These are phyloP conservation scores for Eucalyptus rudis DNA, from an alignment of 345 rosid species.

Conservation along the genomic window DNA sequence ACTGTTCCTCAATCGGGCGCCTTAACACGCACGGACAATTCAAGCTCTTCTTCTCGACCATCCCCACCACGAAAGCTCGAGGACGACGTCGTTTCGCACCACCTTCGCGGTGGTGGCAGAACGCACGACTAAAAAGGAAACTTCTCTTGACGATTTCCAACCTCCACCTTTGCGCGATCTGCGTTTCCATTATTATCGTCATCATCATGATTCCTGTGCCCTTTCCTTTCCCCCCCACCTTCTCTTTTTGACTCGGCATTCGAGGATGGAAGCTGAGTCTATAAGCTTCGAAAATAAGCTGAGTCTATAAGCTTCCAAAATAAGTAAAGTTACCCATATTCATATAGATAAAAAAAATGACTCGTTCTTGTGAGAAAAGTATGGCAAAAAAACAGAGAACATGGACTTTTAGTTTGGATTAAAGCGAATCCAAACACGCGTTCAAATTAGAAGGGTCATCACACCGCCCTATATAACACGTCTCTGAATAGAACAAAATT, in stretches of 20 bases:
- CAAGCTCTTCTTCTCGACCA: neutral
- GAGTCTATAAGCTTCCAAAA: neutral
- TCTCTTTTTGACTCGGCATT: neutral
- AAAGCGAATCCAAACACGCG: neutral
- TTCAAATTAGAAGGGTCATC: neutral
- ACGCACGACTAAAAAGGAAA: neutral
- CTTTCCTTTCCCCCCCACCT: neutral
- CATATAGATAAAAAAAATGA: neutral
- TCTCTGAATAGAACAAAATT: neutral
- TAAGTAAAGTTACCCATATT: neutral
- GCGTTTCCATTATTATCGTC: neutral
- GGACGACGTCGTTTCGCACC: neutral
- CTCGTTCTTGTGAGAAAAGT: neutral
- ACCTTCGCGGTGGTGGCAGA: rapidly evolving
- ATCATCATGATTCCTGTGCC: neutral
- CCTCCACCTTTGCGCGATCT: neutral
- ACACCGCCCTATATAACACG: too few relatives aligned
- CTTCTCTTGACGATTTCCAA: neutral
- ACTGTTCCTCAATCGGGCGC: neutral
- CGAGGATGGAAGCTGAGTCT: neutral
- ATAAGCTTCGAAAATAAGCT: neutral
- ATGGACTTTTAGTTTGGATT: neutral
- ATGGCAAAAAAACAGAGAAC: neutral
- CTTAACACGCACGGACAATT: neutral
- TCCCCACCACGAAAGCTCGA: neutral